Percentiles rank a stretch among this genome's conserved stretches.
Evolutionary conservation across 352 stramenopile genomes (phyloP).

Genomic region (Peronosclerospora sorghi): DNA sequence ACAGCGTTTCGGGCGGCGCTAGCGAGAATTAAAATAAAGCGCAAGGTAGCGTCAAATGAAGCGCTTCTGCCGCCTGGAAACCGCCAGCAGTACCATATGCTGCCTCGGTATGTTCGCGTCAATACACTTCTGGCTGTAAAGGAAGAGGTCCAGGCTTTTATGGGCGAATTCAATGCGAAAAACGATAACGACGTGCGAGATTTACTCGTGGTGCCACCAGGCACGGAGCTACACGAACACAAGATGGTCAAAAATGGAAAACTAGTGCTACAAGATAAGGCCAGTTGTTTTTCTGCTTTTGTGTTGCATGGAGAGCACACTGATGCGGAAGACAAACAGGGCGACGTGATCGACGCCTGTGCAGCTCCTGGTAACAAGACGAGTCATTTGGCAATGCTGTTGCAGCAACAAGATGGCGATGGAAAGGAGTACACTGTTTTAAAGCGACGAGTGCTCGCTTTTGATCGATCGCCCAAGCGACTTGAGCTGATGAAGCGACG

Average conservation of each 20-base stretch:
- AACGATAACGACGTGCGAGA: constrained; percentile 83
- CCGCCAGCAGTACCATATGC: constrained; percentile 46
- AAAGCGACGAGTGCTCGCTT: constrained; percentile 87
- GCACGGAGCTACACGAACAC: constrained; percentile 81
- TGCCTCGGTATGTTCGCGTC: constrained; percentile 88
- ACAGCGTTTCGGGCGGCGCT: constrained; percentile 65
- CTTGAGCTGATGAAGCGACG: constrained; percentile 82
- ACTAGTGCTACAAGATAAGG: constrained; percentile 95
- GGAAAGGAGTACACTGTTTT: constrained; percentile 14
- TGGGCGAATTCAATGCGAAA: constrained; percentile 38
- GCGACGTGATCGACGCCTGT: constrained; percentile 93
- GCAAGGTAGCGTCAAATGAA: constrained; percentile 68
- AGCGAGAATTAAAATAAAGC: constrained; percentile 73
- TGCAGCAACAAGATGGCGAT: constrained; percentile 62
- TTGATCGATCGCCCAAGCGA: constrained; percentile 85
- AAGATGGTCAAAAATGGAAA: constrained; percentile 71
- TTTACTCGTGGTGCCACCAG: constrained; percentile 86
- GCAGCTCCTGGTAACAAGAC: constrained; percentile 98
- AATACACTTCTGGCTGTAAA: constrained; percentile 80
- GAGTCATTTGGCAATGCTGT: constrained; percentile 90
- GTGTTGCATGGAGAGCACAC: constrained; percentile 79
- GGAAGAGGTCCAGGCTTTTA: constrained; percentile 39
- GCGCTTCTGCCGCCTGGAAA: constrained; percentile 72
- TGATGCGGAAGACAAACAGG: constrained; percentile 32
- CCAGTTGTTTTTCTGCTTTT: constrained; percentile 94